Conservation (phyloP, 2,329 filamentous ascomycete species). For the Sporothrix curviconia region DNA sequence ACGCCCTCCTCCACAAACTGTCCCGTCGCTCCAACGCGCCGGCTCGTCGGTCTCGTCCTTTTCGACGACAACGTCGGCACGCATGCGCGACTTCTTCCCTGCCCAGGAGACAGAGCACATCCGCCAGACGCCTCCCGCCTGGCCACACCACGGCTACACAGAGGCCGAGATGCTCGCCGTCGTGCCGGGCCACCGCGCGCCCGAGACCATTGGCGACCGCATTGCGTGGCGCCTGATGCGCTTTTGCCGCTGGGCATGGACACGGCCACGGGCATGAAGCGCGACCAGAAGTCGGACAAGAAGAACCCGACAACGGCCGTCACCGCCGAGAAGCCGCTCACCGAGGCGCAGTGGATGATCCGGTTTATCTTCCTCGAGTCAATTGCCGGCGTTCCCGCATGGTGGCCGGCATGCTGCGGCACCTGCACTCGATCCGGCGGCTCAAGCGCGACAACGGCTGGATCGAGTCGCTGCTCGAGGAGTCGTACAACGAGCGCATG, state of each 20-base stretch:
- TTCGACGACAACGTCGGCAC: slow-evolving; percentile 41
- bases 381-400: slow-evolving; percentile 91
- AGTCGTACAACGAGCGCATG: slow-evolving; percentile 92
- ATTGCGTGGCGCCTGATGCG: slow-evolving; percentile 72
- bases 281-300: slow-evolving; percentile 63
- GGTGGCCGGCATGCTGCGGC: slow-evolving; percentile 90
- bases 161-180: slow-evolving; percentile 72
- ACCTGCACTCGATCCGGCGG: slow-evolving; percentile 73
- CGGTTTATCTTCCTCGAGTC: slow-evolving; percentile 91
- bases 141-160: slow-evolving; percentile 68
- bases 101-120: slow-evolving; percentile 55
- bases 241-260: slow-evolving; percentile 73
- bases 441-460: slow-evolving; percentile 93
- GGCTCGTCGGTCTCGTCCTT: slow-evolving; percentile 30
- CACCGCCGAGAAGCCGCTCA: slow-evolving; percentile 55
- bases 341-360: slow-evolving; percentile 79
- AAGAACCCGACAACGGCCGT: slow-evolving; percentile 49
- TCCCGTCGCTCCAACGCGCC: background rate
- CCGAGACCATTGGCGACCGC: slow-evolving; percentile 68
- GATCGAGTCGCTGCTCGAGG: slow-evolving; percentile 88
- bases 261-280: slow-evolving; percentile 63
- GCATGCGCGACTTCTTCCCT: slow-evolving; percentile 57
- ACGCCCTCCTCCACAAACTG: background rate
- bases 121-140: slow-evolving; percentile 56
- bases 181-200: slow-evolving; percentile 67